phyloP scores from a whole-genome alignment of 805 yeast species.

The Saturnispora halmiae region DNA sequence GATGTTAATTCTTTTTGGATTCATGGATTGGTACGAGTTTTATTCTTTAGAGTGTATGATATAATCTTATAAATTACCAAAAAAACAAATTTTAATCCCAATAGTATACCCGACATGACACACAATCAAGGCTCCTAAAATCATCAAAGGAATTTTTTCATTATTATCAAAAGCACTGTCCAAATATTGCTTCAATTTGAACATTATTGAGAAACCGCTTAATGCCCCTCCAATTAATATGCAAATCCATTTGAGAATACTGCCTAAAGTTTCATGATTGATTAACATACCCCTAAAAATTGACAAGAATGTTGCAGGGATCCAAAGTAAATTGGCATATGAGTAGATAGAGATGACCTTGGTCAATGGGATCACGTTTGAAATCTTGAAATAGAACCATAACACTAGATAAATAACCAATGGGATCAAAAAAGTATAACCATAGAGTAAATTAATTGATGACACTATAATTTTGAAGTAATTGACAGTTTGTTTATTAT shows the following conservation, averaged over 20 bases:
- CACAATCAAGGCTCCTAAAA: constrained; percentile 35
- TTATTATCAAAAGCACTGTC: constrained; percentile 30
- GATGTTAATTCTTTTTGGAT: too few species aligned
- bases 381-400: constrained; percentile 45
- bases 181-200: constrained; percentile 37
- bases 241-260: constrained; percentile 52
- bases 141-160: constrained; percentile 29
- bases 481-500: constrained; percentile 31
- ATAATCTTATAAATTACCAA: constrained; percentile 26
- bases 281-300: constrained; percentile 49
- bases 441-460: constrained; percentile 64
- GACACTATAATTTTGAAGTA: constrained; percentile 58
- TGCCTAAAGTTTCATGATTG: constrained; percentile 35
- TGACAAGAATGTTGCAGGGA: constrained; percentile 64
- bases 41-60: not conserved
- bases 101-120: constrained; percentile 52
- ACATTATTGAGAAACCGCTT: constrained; percentile 47
- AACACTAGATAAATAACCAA: constrained; percentile 41
- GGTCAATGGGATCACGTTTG: constrained; percentile 39
- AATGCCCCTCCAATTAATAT: constrained; percentile 51
- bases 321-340: constrained; percentile 75
- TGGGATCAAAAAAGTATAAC: constrained; percentile 67
- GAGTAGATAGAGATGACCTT: constrained; percentile 72
- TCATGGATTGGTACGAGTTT: not conserved
- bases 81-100: constrained; percentile 58